These are phyloP conservation scores for Brettanomyces bruxellensis DNA, from an alignment of 805 yeast species.

Conservation along the genomic window DNA sequence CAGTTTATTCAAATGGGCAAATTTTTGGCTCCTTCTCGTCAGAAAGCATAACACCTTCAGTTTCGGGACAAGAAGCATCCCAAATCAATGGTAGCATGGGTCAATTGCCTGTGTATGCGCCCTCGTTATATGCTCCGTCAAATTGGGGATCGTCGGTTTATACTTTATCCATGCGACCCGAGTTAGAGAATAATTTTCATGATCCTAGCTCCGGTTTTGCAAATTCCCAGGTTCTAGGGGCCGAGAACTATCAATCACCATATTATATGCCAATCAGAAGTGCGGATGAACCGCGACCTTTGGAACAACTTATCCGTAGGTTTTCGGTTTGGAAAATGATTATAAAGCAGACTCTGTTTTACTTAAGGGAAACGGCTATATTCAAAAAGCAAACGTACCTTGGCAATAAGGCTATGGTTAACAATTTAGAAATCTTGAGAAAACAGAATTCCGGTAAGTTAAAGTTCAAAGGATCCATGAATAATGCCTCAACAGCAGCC, in stretches of 20 bases:
- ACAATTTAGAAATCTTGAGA: slow-evolving; percentile 27
- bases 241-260: slow-evolving; percentile 26
- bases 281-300: slow-evolving; percentile 26
- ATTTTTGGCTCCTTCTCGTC: too few species aligned
- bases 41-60: too few species aligned
- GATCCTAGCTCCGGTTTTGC: slow-evolving; percentile 6
- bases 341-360: slow-evolving; percentile 42
- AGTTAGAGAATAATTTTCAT: too few species aligned
- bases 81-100: too few species aligned
- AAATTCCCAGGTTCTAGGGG: slow-evolving; percentile 22
- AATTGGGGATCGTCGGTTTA: background rate
- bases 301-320: slow-evolving; percentile 43
- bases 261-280: slow-evolving; percentile 24
- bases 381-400: slow-evolving; percentile 39
- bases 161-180: too few species aligned
- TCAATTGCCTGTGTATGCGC: background rate
- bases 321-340: slow-evolving; percentile 51
- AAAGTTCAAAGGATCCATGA: slow-evolving; percentile 10
- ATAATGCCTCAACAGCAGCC: background rate
- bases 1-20: too few species aligned
- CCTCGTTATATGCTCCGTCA: background rate
- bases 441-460: slow-evolving; percentile 24
- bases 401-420: slow-evolving; percentile 42
- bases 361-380: slow-evolving; percentile 40
- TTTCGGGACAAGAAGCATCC: too few species aligned